Evolutionary conservation across 106 monocot genomes (phyloP), one percentile per base, ranked within the genome.

Genomic region (Apostasia shenzhenica): DNA sequence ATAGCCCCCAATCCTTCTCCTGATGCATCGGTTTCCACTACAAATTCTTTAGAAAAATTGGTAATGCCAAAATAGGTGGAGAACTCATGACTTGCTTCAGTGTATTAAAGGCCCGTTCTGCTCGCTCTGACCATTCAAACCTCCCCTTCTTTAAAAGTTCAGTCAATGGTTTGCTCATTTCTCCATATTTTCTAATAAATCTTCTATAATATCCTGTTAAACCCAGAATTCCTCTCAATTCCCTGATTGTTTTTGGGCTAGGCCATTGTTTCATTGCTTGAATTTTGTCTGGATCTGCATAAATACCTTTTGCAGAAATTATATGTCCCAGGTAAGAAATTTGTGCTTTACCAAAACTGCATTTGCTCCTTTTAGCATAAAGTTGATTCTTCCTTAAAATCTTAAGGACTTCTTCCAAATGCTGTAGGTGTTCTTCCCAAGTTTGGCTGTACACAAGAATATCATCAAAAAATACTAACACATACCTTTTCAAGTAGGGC

Each of bases 401-500:
- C 0, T 48, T 12, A 0, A 66, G 14, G 1, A 48, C 41, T 5
- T 1, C n/a, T 9, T 14, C 40, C 8, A 66, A 1, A 48, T 66
- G 66, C 0, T 66, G 46, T 0, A 66, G 1, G 41, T 45, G 66
- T 13, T 45, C 12, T 1, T 11, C 46, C 1, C 66, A 46, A 13
- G 10, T 6, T 12, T 9, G 0, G 50, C 45, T 66, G 8, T 48
- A 66, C 0, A 48, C 13, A 3, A 66, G 42, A 0, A 66, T 38
- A 5, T 66, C 66, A 48, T 66, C 45, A 66, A 66, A 66, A 48
- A 66, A 66, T 2, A 9, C 48, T 8, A 66, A 6, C 8, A 66
- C 47, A 66, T 9, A 48, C 26, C 42, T 66, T 66, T 2, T 8
- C 8, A 47, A n/a, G 2, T n/a, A n/a, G 11, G 42, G 2, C 44